A percentile compares a stretch with the other conserved stretches of the same genome.
These are phyloP conservation scores for Salix brachista DNA, from an alignment of 345 rosid genomes.

Conservation along the genomic window DNA sequence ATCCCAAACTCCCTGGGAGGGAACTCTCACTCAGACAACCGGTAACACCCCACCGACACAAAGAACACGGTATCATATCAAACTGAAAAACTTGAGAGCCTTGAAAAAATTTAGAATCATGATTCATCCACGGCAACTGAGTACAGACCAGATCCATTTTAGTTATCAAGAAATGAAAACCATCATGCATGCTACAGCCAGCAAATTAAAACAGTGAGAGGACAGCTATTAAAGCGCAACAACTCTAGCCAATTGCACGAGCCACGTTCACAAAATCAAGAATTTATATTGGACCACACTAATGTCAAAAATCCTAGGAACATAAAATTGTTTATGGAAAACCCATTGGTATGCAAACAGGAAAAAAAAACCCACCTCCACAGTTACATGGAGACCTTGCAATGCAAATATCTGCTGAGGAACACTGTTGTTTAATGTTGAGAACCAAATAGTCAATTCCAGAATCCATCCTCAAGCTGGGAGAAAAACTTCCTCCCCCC, in stretches of 20 bases:
- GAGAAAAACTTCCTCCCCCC: not conserved
- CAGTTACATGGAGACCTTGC: not conserved
- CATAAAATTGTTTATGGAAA: constrained; percentile 3
- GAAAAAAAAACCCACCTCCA: not conserved
- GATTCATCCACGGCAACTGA: not conserved
- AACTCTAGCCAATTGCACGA: not conserved
- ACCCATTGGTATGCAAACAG: not conserved
- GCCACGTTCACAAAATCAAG: not conserved
- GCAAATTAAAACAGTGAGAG: not conserved
- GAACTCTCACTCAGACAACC: not conserved
- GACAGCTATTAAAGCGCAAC: not conserved
- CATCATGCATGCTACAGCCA: not conserved
- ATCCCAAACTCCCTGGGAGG: not conserved
- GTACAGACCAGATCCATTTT: not conserved
- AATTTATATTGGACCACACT: not conserved
- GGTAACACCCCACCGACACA: not conserved
- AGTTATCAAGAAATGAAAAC: not conserved
- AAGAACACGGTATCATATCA: not conserved
- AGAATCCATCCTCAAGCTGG: not conserved
- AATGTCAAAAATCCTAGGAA: not conserved
- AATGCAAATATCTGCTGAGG: not conserved
- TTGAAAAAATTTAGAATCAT: not conserved
- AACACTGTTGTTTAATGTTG: not conserved
- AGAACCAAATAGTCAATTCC: not conserved
- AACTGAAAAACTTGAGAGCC: not conserved